Conservation (phyloP, 345 rosid genomes). For the Salix suchowensis region DNA sequence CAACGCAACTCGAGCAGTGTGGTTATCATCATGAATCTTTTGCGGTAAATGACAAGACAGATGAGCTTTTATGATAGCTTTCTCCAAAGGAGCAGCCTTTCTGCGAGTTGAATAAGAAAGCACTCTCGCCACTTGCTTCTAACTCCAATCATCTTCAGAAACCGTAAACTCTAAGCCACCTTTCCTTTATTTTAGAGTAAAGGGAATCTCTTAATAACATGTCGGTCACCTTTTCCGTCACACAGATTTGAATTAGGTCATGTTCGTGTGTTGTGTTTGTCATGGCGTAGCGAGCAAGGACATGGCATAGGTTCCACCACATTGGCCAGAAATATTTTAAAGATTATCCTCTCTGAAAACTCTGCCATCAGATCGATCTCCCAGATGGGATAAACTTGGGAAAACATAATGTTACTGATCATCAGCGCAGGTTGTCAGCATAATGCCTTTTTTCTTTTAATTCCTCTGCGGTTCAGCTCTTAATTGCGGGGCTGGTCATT, state of each 20-base stretch:
- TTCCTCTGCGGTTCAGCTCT: background rate
- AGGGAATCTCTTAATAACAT: background rate
- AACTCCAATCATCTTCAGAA: slow-evolving; percentile 8
- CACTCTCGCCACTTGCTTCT: slow-evolving; percentile 24
- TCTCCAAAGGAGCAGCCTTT: slow-evolving; percentile 10
- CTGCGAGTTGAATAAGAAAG: slow-evolving; percentile 27
- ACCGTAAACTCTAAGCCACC: background rate
- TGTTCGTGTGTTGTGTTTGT: background rate
- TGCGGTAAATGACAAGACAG: slow-evolving; percentile 20
- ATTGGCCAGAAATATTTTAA: background rate
- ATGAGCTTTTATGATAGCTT: slow-evolving; percentile 5
- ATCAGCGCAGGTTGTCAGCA: background rate
- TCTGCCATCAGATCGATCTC: background rate
- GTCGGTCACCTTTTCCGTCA: background rate
- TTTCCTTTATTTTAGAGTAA: background rate
- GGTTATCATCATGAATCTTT: background rate
- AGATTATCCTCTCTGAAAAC: background rate
- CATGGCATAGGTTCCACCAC: background rate
- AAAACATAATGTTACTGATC: background rate
- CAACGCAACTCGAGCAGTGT: slow-evolving; percentile 1
- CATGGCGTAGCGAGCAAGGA: background rate
- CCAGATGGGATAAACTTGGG: background rate
- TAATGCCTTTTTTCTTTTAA: background rate
- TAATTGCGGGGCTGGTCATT: background rate
- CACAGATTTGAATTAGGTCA: background rate